These are phyloP conservation scores for Artemisia tridentata DNA, from an alignment of 129 eudicot species.

Conservation along the genomic window DNA sequence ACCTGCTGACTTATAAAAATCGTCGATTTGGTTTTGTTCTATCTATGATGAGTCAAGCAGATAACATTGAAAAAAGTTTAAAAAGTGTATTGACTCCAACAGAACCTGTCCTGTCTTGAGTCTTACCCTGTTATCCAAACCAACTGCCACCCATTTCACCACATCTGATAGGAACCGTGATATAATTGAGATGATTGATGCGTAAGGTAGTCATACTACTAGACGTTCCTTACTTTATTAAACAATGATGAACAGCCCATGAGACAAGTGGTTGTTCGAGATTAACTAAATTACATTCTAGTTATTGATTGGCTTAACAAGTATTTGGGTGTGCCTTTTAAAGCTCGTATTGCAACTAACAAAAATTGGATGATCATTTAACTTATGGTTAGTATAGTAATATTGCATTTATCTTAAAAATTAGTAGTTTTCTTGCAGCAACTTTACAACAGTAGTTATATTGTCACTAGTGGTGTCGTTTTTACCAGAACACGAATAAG, in stretches of 20 bases:
- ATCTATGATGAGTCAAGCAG: not conserved
- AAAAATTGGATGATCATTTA: not conserved
- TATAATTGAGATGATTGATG: not conserved
- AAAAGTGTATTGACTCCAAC: not conserved
- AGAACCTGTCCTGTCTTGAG: no score
- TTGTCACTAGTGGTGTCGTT: no score
- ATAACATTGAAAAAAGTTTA: not conserved
- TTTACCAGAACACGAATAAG: no score
- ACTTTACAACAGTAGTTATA: not conserved
- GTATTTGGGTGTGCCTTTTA: not conserved
- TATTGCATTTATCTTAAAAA: not conserved
- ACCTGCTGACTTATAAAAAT: not conserved
- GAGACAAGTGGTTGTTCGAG: not conserved
- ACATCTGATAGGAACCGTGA: not conserved
- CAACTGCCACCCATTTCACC: not conserved
- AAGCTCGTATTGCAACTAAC: not conserved
- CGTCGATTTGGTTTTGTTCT: not conserved
- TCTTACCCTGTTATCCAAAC: no score
- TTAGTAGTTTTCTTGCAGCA: constrained; percentile 11
- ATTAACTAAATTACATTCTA: not conserved
- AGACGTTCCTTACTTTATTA: not conserved
- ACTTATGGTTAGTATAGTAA: no score
- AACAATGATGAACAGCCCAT: not conserved
- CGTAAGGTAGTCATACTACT: not conserved
- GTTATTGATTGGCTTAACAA: not conserved